Evolutionary conservation across 441 rosid genomes (phyloP), one percentile per base, ranked within the genome.

Genomic region (Aquilaria agallochum): DNA sequence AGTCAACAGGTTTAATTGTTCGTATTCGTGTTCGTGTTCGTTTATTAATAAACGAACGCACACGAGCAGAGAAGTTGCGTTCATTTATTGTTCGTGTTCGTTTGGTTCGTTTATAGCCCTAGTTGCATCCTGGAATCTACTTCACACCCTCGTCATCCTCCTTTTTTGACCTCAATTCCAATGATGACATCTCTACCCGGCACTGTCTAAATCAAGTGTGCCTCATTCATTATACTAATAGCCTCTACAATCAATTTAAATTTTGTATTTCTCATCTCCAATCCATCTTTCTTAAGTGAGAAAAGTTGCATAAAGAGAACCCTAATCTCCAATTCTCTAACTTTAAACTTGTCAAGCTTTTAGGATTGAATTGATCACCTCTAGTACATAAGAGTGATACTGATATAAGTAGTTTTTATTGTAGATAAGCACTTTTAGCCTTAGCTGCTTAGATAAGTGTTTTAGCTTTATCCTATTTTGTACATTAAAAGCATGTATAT

Each of bases 201-300:
- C 70, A 78, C 57, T 85, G 89, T 50, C 90, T 87, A 46, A 79
- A 63, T 55, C 90, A 89, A 65, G 94, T 92, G 36, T 67, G 87
- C 2, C 86, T 90, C 31, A 74, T 90, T 45, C 75, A 85, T 27
- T 92, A 90, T 82, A 83, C 69, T 87, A 83, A 36, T 80, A 83
- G 57, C 87, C 85, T 15, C 58, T 72, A 69, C 36, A 87, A 90
- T 48, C 83, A 79, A 56, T 85, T 82, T 75, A 83, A 83, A 40
- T 70, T 75, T 56, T 85, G 87, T 59, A 64, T 80, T 45, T 13
- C 69, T 49, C 87, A 85, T 8, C 87, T 90, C 52, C 82, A 72
- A 15, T 70, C 75, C 15, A 74, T 90, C 15, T 68, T 68, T 20
- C 66, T 69, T 52, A 88, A 87, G 9, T 65, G 83, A 5, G 87